phyloP scores from a whole-genome alignment of 116 monocot genomes.

The Thalassia testudinum region DNA sequence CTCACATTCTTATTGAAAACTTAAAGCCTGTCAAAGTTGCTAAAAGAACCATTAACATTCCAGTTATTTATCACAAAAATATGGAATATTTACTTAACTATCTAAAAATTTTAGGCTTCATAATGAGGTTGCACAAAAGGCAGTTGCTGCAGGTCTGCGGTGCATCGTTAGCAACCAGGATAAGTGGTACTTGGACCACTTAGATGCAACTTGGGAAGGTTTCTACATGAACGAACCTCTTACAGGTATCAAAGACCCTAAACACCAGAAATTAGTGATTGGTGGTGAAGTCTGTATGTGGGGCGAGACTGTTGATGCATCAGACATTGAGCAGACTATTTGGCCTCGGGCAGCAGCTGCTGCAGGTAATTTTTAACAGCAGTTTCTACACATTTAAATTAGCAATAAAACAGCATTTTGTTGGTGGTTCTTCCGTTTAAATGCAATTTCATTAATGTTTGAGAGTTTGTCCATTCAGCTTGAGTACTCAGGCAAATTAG shows the following conservation, averaged over 20 bases:
- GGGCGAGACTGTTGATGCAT: slow-evolving; percentile 74
- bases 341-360: slow-evolving; percentile 99
- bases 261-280: slow-evolving; percentile 63
- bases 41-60: no score
- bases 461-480: no score
- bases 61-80: no score
- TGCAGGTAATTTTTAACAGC: slow-evolving; percentile 39
- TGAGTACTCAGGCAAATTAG: no score
- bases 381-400: no score
- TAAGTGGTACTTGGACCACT: slow-evolving; percentile 89
- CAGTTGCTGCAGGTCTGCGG: slow-evolving; percentile 61
- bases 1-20: no score
- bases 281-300: slow-evolving; percentile 98
- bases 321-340: slow-evolving; percentile 87
- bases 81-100: no score
- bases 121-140: slow-evolving; percentile 54
- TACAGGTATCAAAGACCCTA: slow-evolving; percentile 35
- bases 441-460: no score
- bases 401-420: no score
- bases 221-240: slow-evolving; percentile 92
- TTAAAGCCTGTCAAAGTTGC: no score
- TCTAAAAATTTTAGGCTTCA: slow-evolving; percentile 37
- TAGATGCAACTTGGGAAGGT: slow-evolving; percentile 63
- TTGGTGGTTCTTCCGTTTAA: no score
- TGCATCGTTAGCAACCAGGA: slow-evolving; percentile 94